Evolutionary conservation across 2,329 filamentous ascomycete species (phyloP).

Genomic region (Monilinia fructigena): DNA sequence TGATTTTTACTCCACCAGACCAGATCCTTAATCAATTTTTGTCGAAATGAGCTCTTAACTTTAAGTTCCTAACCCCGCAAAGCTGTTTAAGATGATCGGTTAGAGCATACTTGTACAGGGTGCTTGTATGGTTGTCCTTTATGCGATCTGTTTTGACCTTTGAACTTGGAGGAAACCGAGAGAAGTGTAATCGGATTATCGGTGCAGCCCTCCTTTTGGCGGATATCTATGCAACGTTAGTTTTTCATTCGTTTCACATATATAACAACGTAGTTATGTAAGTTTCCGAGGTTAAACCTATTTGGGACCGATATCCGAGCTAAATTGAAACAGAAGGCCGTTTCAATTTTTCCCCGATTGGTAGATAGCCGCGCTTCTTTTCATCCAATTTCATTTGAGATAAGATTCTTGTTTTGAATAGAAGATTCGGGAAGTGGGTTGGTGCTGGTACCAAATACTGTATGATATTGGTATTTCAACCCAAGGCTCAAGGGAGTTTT

Average conservation of each 20-base stretch:
- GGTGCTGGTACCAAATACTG: neutral
- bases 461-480: neutral
- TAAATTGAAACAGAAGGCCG: slow-evolving; percentile 1
- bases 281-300: neutral
- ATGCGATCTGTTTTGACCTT: neutral
- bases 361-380: slow-evolving; percentile 1
- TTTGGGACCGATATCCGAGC: neutral
- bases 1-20: slow-evolving; percentile 4
- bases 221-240: too few relatives aligned
- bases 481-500: neutral
- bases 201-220: too few relatives aligned
- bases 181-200: too few relatives aligned
- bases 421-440: neutral
- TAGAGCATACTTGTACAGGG: neutral
- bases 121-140: neutral
- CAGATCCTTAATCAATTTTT: slow-evolving; percentile 17
- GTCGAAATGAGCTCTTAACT: neutral
- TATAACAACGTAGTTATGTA: neutral
- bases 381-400: slow-evolving; percentile 4
- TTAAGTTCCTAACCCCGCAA: neutral
- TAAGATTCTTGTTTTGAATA: neutral
- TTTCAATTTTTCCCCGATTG: neutral
- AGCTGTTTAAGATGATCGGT: slow-evolving; percentile 4
- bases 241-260: neutral
- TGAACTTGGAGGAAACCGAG: too few relatives aligned